Conservation (phyloP, 2,329 filamentous ascomycete species). For the Grosmannia huntii region DNA sequence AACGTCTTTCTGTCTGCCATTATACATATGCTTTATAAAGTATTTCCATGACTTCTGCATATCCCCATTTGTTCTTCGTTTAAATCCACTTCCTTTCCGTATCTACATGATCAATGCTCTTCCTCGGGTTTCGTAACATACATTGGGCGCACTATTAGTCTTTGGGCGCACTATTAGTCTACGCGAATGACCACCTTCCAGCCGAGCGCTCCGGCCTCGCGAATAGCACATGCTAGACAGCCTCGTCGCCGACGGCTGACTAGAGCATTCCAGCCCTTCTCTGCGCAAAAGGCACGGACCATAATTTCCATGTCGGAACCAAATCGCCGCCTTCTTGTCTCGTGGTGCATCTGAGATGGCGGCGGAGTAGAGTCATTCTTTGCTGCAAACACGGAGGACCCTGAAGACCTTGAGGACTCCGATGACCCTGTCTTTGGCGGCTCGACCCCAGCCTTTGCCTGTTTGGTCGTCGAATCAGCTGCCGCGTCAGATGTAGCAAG, state of each 20-base stretch:
- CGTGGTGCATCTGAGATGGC: slow-evolving; percentile 32
- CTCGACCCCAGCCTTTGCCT: background rate
- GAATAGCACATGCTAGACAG: slow-evolving; percentile 60
- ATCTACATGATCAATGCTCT: background rate
- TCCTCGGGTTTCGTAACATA: background rate
- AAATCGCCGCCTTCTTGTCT: slow-evolving; percentile 43
- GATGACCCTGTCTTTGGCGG: background rate
- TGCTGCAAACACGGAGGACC: background rate
- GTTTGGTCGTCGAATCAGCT: background rate
- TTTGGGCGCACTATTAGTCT: too few relatives aligned
- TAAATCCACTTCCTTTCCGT: background rate
- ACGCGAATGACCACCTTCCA: slow-evolving; percentile 55
- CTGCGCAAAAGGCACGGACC: slow-evolving; percentile 59
- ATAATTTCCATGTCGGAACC: slow-evolving; percentile 58
- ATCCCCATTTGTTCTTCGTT: background rate
- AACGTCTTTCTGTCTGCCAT: background rate
- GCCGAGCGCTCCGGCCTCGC: slow-evolving; percentile 59
- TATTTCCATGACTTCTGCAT: background rate
- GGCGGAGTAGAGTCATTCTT: background rate
- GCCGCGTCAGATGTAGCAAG: background rate
- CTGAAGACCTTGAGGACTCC: too few relatives aligned
- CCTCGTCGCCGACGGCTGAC: slow-evolving; percentile 54
- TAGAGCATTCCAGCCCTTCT: slow-evolving; percentile 61
- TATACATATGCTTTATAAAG: background rate
- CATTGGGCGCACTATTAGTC: too few relatives aligned